Evolutionary conservation across 148 eudicot genomes (phyloP).

Genomic region (Camellia sinensis): DNA sequence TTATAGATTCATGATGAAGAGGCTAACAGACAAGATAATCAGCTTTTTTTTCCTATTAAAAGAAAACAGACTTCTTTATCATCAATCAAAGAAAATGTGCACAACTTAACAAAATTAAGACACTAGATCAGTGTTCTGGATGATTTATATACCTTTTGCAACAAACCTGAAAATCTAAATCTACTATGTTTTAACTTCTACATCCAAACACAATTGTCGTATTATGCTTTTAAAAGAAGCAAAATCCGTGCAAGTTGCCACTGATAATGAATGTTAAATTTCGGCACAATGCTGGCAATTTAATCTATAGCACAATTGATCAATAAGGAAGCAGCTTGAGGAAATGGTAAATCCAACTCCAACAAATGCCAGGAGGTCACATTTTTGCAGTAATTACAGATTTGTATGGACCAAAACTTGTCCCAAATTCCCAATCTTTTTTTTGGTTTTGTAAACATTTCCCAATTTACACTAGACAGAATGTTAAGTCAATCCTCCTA

Average conservation of each 20-base stretch:
- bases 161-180: too few relatives aligned
- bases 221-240: too few relatives aligned
- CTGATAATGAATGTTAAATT: too few relatives aligned
- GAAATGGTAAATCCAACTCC: neutral
- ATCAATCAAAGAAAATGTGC: neutral
- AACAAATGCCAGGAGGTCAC: slow-evolving; percentile 4
- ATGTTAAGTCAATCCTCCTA: neutral
- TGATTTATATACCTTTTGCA: too few relatives aligned
- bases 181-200: too few relatives aligned
- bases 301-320: neutral
- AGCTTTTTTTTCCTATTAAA: neutral
- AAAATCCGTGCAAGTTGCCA: too few relatives aligned
- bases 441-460: neutral
- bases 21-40: neutral
- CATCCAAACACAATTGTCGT: too few relatives aligned
- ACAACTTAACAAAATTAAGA: neutral
- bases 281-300: too few relatives aligned
- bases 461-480: neutral
- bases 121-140: too few relatives aligned
- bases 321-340: neutral
- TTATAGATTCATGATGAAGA: neutral
- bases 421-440: too few relatives aligned
- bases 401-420: neutral
- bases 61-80: neutral
- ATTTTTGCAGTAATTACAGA: neutral